These are phyloP conservation scores for Yamadazyma buinensis DNA, from an alignment of 1,139 yeast species.

Conservation along the genomic window DNA sequence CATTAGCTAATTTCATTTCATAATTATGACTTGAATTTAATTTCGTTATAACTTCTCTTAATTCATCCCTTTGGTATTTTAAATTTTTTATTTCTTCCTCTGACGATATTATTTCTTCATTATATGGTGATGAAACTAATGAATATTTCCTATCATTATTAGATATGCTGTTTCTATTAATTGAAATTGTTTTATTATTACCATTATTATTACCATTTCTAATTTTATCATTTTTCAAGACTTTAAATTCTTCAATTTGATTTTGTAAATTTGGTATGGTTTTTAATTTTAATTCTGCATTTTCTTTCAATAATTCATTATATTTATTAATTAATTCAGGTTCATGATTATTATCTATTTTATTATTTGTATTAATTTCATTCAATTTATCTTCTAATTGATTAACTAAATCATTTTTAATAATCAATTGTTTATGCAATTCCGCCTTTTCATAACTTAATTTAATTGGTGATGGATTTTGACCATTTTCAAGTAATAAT, in stretches of 20 bases:
- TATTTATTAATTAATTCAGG: conserved; percentile 29
- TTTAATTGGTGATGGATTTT: conserved; percentile 51
- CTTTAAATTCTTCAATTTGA: conserved; percentile 9
- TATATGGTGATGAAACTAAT: conserved; percentile 14
- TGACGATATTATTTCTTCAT: conserved; percentile 6
- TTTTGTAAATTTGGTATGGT: conserved; percentile 43
- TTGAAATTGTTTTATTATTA: neutral
- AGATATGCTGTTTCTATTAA: too few species aligned
- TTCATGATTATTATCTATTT: conserved; percentile 14
- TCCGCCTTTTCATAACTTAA: conserved; percentile 56
- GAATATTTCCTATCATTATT: conserved; percentile 16
- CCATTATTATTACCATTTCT: neutral
- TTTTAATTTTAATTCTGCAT: conserved; percentile 38
- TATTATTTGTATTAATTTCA: conserved; percentile 15
- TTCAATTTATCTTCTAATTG: conserved; percentile 41
- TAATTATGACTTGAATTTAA: conserved; percentile 33
- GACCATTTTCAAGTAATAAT: conserved; percentile 51
- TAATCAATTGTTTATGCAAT: conserved; percentile 41
- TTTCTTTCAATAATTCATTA: conserved; percentile 38
- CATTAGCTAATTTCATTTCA: conserved; percentile 38
- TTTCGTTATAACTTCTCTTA: conserved; percentile 49
- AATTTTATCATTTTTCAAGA: too few species aligned
- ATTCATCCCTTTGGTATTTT: conserved; percentile 54
- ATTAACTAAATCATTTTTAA: conserved; percentile 45
- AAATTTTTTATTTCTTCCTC: conserved; percentile 23